phyloP scores from a whole-genome alignment of 345 rosid genomes.

The Gossypium mustelinum region DNA sequence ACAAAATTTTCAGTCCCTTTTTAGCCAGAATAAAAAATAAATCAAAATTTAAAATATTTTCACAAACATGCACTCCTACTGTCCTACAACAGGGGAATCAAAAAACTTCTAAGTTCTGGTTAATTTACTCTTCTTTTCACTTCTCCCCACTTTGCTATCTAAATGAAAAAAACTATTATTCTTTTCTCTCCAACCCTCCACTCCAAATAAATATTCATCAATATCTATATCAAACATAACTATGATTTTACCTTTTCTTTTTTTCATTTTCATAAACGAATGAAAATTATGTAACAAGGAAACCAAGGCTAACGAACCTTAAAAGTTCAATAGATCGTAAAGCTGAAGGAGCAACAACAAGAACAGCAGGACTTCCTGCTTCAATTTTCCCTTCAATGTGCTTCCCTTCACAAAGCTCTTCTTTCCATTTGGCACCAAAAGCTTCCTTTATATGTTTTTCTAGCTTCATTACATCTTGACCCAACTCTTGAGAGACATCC shows the following conservation, averaged over 20 bases:
- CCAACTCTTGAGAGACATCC: conserved; percentile 40
- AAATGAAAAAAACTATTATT: not conserved
- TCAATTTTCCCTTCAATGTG: conserved; percentile 45
- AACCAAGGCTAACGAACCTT: conserved; percentile 35
- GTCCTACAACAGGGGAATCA: not conserved
- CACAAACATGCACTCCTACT: not conserved
- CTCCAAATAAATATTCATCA: not conserved
- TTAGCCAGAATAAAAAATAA: not conserved
- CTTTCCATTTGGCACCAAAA: conserved; percentile 61
- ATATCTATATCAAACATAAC: not conserved
- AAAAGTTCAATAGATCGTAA: conserved; percentile 64
- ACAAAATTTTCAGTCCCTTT: not conserved
- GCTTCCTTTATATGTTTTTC: conserved; percentile 51
- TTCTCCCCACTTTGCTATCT: not conserved
- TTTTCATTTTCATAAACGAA: not conserved
- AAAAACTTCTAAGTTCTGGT: not conserved
- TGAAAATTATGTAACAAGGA: not conserved
- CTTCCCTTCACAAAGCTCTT: conserved; percentile 47
- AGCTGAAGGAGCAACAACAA: conserved; percentile 64
- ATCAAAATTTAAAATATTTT: not conserved
- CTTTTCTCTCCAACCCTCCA: not conserved
- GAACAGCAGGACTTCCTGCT: conserved; percentile 70
- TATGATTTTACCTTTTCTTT: not conserved
- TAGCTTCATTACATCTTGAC: conserved; percentile 42
- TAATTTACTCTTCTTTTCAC: not conserved